Evolutionary conservation across 2,329 filamentous ascomycete species (phyloP).

Genomic region (Cadophora malorum): DNA sequence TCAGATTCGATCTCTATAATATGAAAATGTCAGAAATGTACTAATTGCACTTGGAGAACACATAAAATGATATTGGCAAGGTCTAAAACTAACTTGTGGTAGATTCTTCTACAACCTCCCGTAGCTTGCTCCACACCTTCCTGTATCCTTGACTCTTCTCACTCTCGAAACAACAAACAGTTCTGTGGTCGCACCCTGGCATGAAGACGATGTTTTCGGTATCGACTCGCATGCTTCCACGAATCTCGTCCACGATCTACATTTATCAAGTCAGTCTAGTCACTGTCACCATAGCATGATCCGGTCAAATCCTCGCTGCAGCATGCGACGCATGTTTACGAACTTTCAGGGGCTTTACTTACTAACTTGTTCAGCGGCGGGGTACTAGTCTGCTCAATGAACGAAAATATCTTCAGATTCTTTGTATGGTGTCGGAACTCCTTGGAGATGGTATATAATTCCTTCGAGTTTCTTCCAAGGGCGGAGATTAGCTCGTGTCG

Average conservation of each 20-base stretch:
- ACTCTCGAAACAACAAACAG: slow-evolving; percentile 29
- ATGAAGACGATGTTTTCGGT: slow-evolving; percentile 19
- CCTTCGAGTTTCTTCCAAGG: slow-evolving; percentile 25
- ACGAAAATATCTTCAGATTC: slow-evolving; percentile 31
- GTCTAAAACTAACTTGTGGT: slow-evolving; percentile 22
- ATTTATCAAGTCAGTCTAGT: not conserved
- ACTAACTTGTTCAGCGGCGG: slow-evolving; percentile 17
- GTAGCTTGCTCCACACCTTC: slow-evolving; percentile 7
- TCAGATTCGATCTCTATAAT: slow-evolving; percentile 17
- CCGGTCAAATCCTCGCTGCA: too few relatives aligned
- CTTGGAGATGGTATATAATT: slow-evolving; percentile 25
- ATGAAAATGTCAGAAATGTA: not conserved
- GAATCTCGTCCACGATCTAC: not conserved
- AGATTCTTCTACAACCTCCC: slow-evolving; percentile 7
- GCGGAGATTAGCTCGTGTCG: slow-evolving; percentile 27
- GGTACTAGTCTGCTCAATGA: slow-evolving; percentile 27
- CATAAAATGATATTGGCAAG: not conserved
- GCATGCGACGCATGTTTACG: too few relatives aligned
- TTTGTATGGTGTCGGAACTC: slow-evolving; percentile 32
- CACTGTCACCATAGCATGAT: not conserved
- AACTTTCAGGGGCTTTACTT: not conserved
- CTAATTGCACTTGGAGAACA: not conserved
- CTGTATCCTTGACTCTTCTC: slow-evolving; percentile 9
- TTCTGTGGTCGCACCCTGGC: slow-evolving; percentile 29
- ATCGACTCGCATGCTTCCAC: not conserved